A percentile compares a stretch with the other conserved stretches of the same genome.
Conservation (phyloP, 129 eudicot species). For the Lonicera japonica region DNA sequence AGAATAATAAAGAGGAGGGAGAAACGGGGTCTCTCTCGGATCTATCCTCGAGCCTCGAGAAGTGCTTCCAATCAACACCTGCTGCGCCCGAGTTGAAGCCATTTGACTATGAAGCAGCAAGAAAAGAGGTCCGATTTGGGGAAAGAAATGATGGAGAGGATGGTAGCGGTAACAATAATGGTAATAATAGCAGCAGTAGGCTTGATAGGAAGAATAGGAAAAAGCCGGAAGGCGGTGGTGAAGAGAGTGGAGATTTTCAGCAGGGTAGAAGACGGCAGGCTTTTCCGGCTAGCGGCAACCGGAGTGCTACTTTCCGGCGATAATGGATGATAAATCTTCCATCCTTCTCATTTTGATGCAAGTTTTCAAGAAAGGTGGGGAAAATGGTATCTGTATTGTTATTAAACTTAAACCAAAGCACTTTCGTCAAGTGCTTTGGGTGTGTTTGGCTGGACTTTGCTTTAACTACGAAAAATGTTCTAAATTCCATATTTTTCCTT, state of each 20-base stretch:
- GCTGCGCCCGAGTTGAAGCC: slow-evolving; percentile 38
- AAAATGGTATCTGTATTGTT: too few species aligned
- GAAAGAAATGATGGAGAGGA: slow-evolving; percentile 13
- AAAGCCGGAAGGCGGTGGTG: slow-evolving; percentile 16
- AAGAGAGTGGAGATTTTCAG: slow-evolving; percentile 42
- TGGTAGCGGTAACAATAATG: slow-evolving; percentile 6
- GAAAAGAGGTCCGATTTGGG: slow-evolving; percentile 53
- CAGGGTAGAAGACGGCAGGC: slow-evolving; percentile 84
- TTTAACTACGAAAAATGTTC: too few species aligned
- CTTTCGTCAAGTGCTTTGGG: too few species aligned
- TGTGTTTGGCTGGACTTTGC: too few species aligned
- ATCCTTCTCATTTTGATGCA: too few species aligned
- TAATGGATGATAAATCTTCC: too few species aligned
- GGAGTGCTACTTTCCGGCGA: slow-evolving; percentile 73
- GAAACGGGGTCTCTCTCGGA: slow-evolving; percentile 58
- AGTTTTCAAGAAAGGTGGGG: too few species aligned
- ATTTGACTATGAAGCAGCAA: slow-evolving; percentile 81
- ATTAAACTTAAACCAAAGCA: too few species aligned
- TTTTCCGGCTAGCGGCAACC: slow-evolving; percentile 89
- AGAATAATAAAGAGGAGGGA: slow-evolving; percentile 7
- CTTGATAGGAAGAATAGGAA: slow-evolving; percentile 17
- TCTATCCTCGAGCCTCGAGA: slow-evolving; percentile 79
- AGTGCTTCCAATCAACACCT: slow-evolving; percentile 44
- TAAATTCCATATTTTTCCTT: too few species aligned
- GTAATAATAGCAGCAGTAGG: slow-evolving; percentile 21